These are phyloP conservation scores for Cryptococcus neoformans DNA, from an alignment of 1,284 basidiomycete genomes.

Conservation along the genomic window DNA sequence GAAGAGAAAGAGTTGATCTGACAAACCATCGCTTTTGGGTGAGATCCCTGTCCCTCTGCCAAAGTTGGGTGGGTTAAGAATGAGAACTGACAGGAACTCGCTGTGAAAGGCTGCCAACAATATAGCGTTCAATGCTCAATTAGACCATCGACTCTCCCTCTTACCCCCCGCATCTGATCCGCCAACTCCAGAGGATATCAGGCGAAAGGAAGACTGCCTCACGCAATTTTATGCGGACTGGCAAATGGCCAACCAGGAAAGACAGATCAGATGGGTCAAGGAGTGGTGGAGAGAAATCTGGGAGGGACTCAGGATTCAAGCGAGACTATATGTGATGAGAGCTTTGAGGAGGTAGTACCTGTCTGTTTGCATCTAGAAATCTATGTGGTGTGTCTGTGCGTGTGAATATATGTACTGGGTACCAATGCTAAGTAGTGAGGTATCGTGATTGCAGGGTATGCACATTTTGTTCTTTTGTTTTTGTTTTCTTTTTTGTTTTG, in stretches of 20 bases:
- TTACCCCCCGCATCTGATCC: constrained; percentile 33
- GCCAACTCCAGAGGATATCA: constrained; percentile 30
- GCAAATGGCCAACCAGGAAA: constrained; percentile 36
- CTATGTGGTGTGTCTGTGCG: not conserved
- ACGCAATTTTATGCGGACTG: constrained; percentile 46
- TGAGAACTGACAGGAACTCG: not conserved
- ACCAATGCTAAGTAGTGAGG: too few species aligned
- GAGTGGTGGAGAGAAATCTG: constrained; percentile 47
- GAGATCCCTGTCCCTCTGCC: constrained; percentile 7
- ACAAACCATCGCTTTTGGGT: constrained; percentile 48
- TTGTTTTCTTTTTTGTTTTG: too few species aligned
- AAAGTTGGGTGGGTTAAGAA: not conserved
- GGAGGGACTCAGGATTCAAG: constrained; percentile 39
- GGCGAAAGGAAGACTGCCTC: constrained; percentile 32
- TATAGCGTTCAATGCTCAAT: constrained; percentile 34
- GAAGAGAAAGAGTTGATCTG: constrained; percentile 41
- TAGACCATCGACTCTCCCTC: constrained; percentile 28
- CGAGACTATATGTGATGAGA: constrained; percentile 25
- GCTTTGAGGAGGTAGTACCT: constrained; percentile 11
- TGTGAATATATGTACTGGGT: not conserved
- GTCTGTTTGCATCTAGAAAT: too few species aligned
- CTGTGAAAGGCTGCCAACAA: constrained; percentile 32
- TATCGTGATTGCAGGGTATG: not conserved
- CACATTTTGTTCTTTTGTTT: not conserved
- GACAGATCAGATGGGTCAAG: constrained; percentile 36